phyloP scores from a whole-genome alignment of 208 protist genomes.

The Lotmaria passim region DNA sequence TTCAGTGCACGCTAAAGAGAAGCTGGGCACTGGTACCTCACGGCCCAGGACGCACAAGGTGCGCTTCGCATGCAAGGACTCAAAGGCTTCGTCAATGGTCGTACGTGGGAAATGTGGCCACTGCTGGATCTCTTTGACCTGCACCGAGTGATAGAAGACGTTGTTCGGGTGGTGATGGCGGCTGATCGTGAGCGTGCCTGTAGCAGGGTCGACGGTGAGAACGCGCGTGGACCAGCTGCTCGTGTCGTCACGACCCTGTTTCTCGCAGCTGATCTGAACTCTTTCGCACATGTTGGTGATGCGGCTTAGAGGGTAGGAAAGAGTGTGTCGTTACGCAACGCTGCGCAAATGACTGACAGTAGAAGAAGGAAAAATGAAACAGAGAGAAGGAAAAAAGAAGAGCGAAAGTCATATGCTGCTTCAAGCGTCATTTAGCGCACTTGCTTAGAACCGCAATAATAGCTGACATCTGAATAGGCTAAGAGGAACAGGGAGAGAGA shows the following conservation, averaged over 20 bases:
- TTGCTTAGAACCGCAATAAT: no score
- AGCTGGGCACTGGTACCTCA: slow-evolving; percentile 10
- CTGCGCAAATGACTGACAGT: no score
- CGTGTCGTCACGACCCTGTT: not conserved
- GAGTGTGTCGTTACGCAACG: no score
- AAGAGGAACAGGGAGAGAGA: no score
- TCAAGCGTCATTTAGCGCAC: no score
- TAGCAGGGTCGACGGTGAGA: slow-evolving; percentile 4
- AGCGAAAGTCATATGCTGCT: not conserved
- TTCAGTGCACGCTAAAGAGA: not conserved
- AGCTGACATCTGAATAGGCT: no score
- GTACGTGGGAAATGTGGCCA: not conserved
- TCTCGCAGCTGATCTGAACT: not conserved
- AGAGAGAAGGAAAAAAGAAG: not conserved
- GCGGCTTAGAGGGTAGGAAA: no score
- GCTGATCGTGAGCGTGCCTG: slow-evolving; percentile 9
- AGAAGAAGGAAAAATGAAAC: no score
- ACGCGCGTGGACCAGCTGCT: slow-evolving; percentile 11
- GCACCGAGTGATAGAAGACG: slow-evolving; percentile 7
- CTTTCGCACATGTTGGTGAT: not conserved
- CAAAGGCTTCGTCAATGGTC: slow-evolving; percentile 1
- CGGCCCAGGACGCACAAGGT: not conserved
- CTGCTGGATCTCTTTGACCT: not conserved
- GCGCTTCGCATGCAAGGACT: not conserved
- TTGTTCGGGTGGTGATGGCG: slow-evolving; percentile 9